Conservation (phyloP, 2,329 filamentous ascomycete species). For the Cladosporium sp. region DNA sequence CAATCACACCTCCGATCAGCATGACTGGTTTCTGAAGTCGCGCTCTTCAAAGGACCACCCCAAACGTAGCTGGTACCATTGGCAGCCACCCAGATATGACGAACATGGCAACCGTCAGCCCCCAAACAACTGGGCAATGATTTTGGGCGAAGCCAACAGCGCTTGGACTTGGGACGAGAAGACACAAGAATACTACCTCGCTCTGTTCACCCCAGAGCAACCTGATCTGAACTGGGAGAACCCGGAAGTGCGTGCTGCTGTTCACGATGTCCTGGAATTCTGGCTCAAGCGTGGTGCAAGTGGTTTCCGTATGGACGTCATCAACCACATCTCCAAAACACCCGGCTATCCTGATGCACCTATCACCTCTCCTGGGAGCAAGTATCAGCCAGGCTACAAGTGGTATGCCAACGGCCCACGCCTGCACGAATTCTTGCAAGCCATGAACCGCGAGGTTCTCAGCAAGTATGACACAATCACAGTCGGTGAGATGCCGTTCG, state of each 20-base stretch:
- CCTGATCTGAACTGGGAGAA: conserved; percentile 49
- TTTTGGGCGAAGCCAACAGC: conserved; percentile 36
- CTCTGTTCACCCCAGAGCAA: conserved; percentile 44
- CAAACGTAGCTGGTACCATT: conserved; percentile 63
- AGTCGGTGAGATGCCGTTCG: conserved; percentile 59
- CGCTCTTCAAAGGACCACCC: conserved; percentile 47
- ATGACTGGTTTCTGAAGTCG: conserved; percentile 57
- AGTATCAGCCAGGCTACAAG: conserved; percentile 46
- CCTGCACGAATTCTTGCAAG: conserved; percentile 55
- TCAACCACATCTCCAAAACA: conserved; percentile 47
- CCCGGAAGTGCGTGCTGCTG: conserved; percentile 39
- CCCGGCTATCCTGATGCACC: conserved; percentile 40
- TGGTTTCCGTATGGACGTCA: conserved; percentile 48
- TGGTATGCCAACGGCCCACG: conserved; percentile 56
- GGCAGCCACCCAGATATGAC: conserved; percentile 56
- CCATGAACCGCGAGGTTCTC: conserved; percentile 50
- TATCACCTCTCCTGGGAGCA: conserved; percentile 36
- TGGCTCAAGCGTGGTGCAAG: conserved; percentile 45
- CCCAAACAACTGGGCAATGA: conserved; percentile 51
- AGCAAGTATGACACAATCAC: conserved; percentile 56
- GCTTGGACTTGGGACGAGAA: conserved; percentile 46
- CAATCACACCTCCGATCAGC: conserved; percentile 39
- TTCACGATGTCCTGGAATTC: conserved; percentile 45
- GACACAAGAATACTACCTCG: conserved; percentile 45
- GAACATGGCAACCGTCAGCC: conserved; percentile 51